Evolutionary conservation across 345 rosid genomes (phyloP), one percentile per base, ranked within the genome.

Genomic region (Salix exigua): DNA sequence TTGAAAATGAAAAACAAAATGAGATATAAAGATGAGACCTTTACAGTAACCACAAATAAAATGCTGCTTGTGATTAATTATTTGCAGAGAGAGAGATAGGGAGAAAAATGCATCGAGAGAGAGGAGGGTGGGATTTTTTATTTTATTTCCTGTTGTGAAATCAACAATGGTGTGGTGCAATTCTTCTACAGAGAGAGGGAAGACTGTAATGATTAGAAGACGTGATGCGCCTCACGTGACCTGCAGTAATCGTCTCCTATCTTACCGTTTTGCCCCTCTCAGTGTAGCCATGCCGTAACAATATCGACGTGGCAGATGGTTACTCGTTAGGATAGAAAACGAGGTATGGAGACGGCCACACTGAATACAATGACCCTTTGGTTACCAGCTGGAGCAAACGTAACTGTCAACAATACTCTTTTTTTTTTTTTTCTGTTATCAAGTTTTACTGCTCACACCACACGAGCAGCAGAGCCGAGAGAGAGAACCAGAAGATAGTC

Each of bases 221-320:
- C 58, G 40, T 2, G 61, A 46, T 46, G 37, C 62, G 6, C 19
- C 73, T 26, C 73, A 70, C 73, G 73, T 70, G 73, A 70, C 44
- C 46, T 35, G 38, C 46, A 35, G 42, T 66, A 35, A 66, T 5
- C 17, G 28, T 21, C 42, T 21, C 26, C 12, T 2, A 9, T 18
- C 19, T 66, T 9, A 66, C 70, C 18, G 6, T 19, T 66, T 38
- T 66, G 18, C 48, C 70, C 68, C 42, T 35, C 28, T 9, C 28
- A 25, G 6, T 23, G 4, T 23, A 4, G 63, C 63, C 28, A 58
- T 0, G 16, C 4, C 63, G 61, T 55, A n/a, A 7, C 26, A 7
- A 7, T 10, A 11, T 2, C 26, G 28, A 23, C 28, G 63, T 58
- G 63, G 62, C 62, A 13, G 26, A 9, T 55, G 62, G 1, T 55